Evolutionary conservation across 2,329 filamentous ascomycete species (phyloP).

Genomic region (Erysiphe pulchra): DNA sequence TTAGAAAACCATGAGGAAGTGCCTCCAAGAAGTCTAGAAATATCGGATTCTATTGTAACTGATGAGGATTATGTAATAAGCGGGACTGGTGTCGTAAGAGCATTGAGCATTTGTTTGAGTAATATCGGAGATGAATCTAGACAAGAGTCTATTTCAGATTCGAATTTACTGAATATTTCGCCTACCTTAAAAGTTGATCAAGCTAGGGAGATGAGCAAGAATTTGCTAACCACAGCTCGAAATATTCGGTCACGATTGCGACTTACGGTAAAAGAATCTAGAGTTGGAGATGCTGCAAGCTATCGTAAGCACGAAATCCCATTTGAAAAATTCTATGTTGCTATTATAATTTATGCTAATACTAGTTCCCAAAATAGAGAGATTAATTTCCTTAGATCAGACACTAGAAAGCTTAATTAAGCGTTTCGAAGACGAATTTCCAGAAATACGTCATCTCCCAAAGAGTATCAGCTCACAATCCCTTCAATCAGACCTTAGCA

Average conservation of each 20-base stretch:
- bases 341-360: background rate
- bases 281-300: conserved; percentile 43
- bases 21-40: conserved; percentile 22
- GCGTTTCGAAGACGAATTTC: conserved; percentile 89
- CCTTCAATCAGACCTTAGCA: conserved; percentile 7
- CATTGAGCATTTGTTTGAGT: conserved; percentile 67
- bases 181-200: conserved; percentile 27
- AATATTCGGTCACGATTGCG: conserved; percentile 70
- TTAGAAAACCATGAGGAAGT: conserved; percentile 38
- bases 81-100: conserved; percentile 84
- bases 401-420: conserved; percentile 81
- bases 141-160: conserved; percentile 9
- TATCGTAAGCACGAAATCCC: conserved; percentile 36
- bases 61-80: conserved; percentile 93
- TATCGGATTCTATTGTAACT: conserved; percentile 40
- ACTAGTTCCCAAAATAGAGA: conserved; percentile 21
- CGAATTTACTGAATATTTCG: conserved; percentile 15
- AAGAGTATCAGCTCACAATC: background rate
- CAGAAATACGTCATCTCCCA: conserved; percentile 39
- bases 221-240: conserved; percentile 61
- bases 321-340: background rate
- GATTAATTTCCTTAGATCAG: conserved; percentile 63
- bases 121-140: conserved; percentile 45
- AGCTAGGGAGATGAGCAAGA: conserved; percentile 82
- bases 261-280: conserved; percentile 51